These are phyloP conservation scores for Coemansia sp. DNA, from an alignment of 192 early-diverging fungal genomes.

Conservation along the genomic window DNA sequence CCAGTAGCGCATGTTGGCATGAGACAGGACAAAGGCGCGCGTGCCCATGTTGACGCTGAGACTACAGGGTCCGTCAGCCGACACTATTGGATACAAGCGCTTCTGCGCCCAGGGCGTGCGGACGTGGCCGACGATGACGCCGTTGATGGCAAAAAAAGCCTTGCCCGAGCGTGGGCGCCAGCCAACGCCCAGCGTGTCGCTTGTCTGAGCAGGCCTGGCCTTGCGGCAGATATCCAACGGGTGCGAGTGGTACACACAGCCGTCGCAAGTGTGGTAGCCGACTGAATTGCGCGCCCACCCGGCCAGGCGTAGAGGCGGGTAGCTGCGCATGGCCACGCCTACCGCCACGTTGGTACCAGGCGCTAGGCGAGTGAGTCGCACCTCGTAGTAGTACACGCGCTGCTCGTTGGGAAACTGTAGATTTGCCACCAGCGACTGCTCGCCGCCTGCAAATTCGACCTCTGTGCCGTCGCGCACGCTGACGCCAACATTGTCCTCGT, in stretches of 20 bases:
- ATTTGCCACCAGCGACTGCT: conserved; percentile 42
- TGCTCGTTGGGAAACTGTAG: conserved; percentile 53
- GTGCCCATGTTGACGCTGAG: conserved; percentile 43
- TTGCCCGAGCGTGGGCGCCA: conserved; percentile 70
- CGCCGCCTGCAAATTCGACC: conserved; percentile 36
- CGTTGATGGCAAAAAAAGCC: conserved; percentile 72
- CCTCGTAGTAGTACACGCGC: conserved; percentile 52
- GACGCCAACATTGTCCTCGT: conserved; percentile 22
- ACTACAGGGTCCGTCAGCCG: conserved; percentile 47
- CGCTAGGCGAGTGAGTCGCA: conserved; percentile 55
- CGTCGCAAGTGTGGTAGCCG: conserved; percentile 65
- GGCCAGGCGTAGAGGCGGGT: conserved; percentile 66
- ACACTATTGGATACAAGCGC: conserved; percentile 59
- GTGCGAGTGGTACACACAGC: conserved; percentile 62
- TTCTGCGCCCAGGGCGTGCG: conserved; percentile 60
- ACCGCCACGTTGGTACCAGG: conserved; percentile 64
- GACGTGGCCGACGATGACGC: conserved; percentile 61
- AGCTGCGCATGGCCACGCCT: conserved; percentile 66
- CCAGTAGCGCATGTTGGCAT: conserved; percentile 54
- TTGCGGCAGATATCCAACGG: conserved; percentile 51
- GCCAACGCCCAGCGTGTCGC: conserved; percentile 73
- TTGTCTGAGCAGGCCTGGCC: conserved; percentile 17
- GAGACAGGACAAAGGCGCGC: conserved; percentile 47
- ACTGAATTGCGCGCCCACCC: conserved; percentile 73
- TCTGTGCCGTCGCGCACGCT: conserved; percentile 31